These are phyloP conservation scores for Nothopassalora personata DNA, from an alignment of 2,329 filamentous ascomycete species.

Conservation along the genomic window DNA sequence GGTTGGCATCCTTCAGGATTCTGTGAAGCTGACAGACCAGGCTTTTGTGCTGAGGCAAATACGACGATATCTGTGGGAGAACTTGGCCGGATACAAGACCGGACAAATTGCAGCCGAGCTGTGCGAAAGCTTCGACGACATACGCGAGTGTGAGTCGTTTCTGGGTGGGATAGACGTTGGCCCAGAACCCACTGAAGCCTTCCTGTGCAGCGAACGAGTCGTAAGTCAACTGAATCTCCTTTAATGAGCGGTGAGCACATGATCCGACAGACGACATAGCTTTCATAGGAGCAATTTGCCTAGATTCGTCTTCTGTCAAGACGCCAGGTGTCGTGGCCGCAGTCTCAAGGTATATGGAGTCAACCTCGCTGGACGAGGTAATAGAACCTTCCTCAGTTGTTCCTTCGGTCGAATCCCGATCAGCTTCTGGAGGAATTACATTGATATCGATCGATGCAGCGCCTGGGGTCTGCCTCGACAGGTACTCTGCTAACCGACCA, in stretches of 20 bases:
- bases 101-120: constrained; percentile 7
- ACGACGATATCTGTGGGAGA: neutral
- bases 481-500: neutral
- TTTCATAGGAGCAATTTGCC: too few species aligned
- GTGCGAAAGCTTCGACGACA: constrained; percentile 7
- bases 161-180: constrained; percentile 5
- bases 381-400: too few species aligned
- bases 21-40: neutral
- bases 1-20: neutral
- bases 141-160: constrained; percentile 5
- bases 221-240: neutral
- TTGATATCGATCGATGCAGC: too few species aligned
- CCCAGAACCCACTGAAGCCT: constrained; percentile 2
- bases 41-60: constrained; percentile 3
- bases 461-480: neutral
- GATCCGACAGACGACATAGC: too few species aligned
- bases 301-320: too few species aligned
- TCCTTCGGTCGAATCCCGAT: too few species aligned
- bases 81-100: neutral
- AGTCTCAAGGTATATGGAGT: too few species aligned
- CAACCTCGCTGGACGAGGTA: too few species aligned
- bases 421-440: too few species aligned
- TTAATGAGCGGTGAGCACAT: too few species aligned
- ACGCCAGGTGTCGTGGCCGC: too few species aligned
- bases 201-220: neutral